phyloP scores from a whole-genome alignment of 2,329 filamentous ascomycete genomes.

The Laburnicola sp. region DNA sequence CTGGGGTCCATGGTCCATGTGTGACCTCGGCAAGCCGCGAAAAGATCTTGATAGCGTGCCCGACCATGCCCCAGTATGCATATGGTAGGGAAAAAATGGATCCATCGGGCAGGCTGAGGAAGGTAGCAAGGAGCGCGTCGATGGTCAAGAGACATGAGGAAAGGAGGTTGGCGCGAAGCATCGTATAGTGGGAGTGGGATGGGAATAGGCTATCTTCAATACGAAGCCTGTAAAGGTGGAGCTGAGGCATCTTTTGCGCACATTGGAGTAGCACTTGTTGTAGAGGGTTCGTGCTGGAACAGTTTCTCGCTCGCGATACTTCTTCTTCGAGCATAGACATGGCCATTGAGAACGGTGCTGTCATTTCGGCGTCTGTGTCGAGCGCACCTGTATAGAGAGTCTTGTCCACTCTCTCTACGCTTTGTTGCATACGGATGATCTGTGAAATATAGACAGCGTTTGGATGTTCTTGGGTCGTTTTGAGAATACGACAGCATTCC shows the following conservation, averaged over 20 bases:
- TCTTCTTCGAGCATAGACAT: constrained; percentile 10
- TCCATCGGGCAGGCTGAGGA: constrained; percentile 3
- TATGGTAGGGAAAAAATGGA: constrained; percentile 13
- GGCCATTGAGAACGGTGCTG: background rate
- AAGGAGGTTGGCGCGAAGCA: constrained; percentile 9
- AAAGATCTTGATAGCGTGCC: constrained; percentile 9
- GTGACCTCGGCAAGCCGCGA: constrained; percentile 10
- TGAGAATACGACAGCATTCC: constrained; percentile 8
- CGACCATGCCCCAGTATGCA: constrained; percentile 7
- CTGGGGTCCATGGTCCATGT: constrained; percentile 6
- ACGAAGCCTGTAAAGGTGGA: constrained; percentile 13
- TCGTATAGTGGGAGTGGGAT: background rate
- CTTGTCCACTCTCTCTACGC: constrained; percentile 5
- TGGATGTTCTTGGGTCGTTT: constrained; percentile 1
- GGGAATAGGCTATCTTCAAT: constrained; percentile 8
- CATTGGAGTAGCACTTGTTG: constrained; percentile 2
- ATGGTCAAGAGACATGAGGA: constrained; percentile 9
- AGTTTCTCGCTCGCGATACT: background rate
- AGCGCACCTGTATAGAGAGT: constrained; percentile 9
- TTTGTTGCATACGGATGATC: constrained; percentile 6
- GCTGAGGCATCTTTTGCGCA: constrained; percentile 2
- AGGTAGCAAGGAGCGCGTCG: constrained; percentile 2
- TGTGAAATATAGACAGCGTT: constrained; percentile 10
- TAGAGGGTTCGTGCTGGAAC: background rate
- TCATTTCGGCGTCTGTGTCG: constrained; percentile 1